phyloP scores from a whole-genome alignment of 345 rosid genomes.

The Citrus cavaleriei region DNA sequence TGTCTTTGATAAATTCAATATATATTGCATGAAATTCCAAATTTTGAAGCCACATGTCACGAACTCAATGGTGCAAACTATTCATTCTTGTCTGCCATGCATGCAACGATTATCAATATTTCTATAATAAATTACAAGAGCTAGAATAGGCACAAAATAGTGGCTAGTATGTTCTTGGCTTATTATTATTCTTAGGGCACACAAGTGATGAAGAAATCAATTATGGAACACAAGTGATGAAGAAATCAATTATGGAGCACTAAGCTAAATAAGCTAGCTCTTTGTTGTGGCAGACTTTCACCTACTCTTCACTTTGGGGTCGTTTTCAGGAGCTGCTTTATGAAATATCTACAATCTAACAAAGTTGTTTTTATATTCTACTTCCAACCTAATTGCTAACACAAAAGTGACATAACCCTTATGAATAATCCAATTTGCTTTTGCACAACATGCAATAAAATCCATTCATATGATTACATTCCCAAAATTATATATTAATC shows the following conservation, averaged over 20 bases:
- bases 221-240: conserved; percentile 19
- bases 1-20: neutral
- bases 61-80: neutral
- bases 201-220: conserved; percentile 13
- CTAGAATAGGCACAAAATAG: neutral
- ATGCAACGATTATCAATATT: neutral
- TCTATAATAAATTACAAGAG: neutral
- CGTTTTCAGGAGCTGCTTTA: conserved; percentile 9
- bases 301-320: conserved; percentile 13
- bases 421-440: neutral
- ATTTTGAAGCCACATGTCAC: conserved; percentile 1
- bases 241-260: conserved; percentile 23
- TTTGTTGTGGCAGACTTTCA: conserved; percentile 6
- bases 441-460: neutral
- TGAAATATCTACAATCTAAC: neutral
- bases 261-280: neutral
- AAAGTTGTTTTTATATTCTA: neutral
- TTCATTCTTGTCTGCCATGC: neutral
- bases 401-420: neutral
- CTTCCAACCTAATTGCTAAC: neutral
- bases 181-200: neutral
- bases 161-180: neutral
- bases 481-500: neutral
- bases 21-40: neutral
- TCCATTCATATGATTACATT: neutral